Percentiles rank a stretch among this genome's conserved stretches.
These are phyloP conservation scores for Cucurbita pepo DNA, from an alignment of 306 rosid genomes.

Conservation along the genomic window DNA sequence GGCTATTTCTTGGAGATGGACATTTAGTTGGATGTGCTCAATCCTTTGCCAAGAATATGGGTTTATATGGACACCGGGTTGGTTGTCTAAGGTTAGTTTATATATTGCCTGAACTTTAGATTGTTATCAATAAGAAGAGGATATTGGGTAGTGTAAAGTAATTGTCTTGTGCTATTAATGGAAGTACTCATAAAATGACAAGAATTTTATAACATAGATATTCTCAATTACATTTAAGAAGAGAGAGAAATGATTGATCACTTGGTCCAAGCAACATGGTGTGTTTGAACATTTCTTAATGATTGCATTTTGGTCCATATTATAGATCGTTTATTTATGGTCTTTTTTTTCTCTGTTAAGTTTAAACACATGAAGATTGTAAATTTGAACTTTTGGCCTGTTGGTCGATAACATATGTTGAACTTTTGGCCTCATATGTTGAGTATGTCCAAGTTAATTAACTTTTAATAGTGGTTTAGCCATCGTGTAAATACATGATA, in stretches of 20 bases:
- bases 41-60: slow-evolving; percentile 31
- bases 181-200: not conserved
- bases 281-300: not conserved
- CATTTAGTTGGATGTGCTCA: slow-evolving; percentile 24
- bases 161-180: not conserved
- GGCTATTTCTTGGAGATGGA: slow-evolving; percentile 21
- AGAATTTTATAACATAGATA: not conserved
- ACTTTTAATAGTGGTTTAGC: not conserved
- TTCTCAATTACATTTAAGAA: not conserved
- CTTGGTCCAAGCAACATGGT: too few species aligned
- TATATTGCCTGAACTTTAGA: not conserved
- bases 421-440: too few species aligned
- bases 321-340: not conserved
- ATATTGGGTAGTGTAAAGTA: not conserved
- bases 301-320: not conserved
- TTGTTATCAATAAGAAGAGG: too few species aligned
- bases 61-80: slow-evolving; percentile 25
- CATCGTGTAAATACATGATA: not conserved
- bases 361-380: not conserved
- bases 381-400: not conserved
- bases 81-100: slow-evolving; percentile 22
- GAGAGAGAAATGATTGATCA: not conserved
- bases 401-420: not conserved
- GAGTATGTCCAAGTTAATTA: too few species aligned
- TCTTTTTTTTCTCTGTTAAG: too few species aligned